Base-by-base conservation (phyloP, 441 rosid genomes). In the Erysimum cheiri region DNA sequence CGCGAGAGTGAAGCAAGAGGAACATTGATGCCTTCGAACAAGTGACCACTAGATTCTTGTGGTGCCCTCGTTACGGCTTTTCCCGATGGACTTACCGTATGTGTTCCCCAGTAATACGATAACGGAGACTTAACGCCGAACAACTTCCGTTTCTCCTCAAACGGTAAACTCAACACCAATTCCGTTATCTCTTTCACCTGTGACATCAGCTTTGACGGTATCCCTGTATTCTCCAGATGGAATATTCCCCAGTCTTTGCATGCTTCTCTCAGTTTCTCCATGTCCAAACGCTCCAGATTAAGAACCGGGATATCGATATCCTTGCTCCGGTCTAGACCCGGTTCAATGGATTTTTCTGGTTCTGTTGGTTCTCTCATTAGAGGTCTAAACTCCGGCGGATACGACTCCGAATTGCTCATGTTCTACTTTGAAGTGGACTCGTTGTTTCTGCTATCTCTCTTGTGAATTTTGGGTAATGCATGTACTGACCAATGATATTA, bases 41-140 rank as follows among this genome's bases (percentile, higher is more conserved):
- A 79, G 60, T 85, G 80, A 22, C 78, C 59, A 17, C 50, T 70
- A 24, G 55, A 46, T 4, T 32, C 26, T 22, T 60, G 72, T 39
- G 70, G 52, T 28, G 64, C 80, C 33, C 75, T 69, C 17, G 2
- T 24, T 0, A 85, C 37, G 60, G 84, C 73, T 1, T 68, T 55
- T 13, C 96, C 88, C 0, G 90, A 71, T 5, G 83, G 75, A 29
- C 80, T 81, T 0, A 85, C 82, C n/a, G 74, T 80, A 3, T 87
- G 82, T 19, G 92, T 83, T 22, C 89, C 92, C 88, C 88, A 89
- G 47, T 80, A 85, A 76, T 89, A 86, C 29, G 96, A 82, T 47
- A 84, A 17, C 0, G 84, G 81, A 15, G 29, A 28, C 7, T 48
- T 61, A 60, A 80, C 74, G 3, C 48, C 74, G 37, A 69, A 56